Percentiles rank a stretch among this genome's conserved stretches.
These are phyloP conservation scores for Bimuria novae-zelandiae DNA, from an alignment of 2,329 filamentous ascomycete genomes.

Conservation along the genomic window DNA sequence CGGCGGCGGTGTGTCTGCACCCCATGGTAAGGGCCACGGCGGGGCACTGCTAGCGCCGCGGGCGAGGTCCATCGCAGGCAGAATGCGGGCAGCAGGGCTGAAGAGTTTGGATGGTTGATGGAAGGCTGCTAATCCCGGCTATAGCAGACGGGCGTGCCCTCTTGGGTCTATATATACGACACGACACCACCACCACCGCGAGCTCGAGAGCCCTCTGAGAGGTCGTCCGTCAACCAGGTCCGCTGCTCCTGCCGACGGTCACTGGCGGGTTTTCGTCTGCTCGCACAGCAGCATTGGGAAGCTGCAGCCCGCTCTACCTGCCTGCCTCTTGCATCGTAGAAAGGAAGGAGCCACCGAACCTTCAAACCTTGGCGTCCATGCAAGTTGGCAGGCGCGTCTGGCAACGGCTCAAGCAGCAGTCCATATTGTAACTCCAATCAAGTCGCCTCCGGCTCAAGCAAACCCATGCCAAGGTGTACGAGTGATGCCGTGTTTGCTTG, in stretches of 20 bases:
- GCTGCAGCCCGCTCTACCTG: background rate
- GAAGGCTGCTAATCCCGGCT: background rate
- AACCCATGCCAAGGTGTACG: too few species aligned
- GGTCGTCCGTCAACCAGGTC: background rate
- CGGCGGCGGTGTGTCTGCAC: slow-evolving; percentile 10
- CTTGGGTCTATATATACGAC: background rate
- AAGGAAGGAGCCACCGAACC: background rate
- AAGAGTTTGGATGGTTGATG: background rate
- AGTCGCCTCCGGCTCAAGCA: too few species aligned
- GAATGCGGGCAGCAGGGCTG: background rate
- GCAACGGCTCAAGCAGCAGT: too few species aligned
- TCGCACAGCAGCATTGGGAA: slow-evolving; percentile 1
- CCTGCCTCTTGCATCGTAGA: background rate
- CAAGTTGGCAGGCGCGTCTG: too few species aligned
- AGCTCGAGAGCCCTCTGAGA: background rate
- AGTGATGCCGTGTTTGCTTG: background rate
- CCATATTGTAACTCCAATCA: too few species aligned
- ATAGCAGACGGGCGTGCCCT: background rate
- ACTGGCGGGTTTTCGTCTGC: background rate
- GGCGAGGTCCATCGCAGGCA: background rate
- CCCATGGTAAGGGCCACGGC: background rate
- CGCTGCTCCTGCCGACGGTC: background rate
- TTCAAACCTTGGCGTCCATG: background rate
- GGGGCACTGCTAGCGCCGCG: background rate
- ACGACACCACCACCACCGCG: background rate